phyloP scores from a whole-genome alignment of 495 filamentous ascomycete genomes.

The Pyrenula aspistea region DNA sequence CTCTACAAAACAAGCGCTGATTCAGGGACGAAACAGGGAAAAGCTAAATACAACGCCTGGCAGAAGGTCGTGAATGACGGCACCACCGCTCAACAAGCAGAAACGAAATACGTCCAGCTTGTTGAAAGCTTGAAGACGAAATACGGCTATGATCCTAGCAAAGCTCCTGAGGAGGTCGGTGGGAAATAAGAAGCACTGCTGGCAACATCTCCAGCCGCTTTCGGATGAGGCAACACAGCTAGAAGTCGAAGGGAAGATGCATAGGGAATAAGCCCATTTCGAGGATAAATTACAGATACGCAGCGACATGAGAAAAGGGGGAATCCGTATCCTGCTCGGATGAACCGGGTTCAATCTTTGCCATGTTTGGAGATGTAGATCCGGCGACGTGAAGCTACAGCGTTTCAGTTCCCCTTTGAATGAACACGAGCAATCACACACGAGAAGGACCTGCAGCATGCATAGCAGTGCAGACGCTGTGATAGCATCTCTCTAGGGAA shows the following conservation, averaged over 20 bases:
- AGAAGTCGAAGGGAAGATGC: background rate
- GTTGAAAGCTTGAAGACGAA: conserved; percentile 57
- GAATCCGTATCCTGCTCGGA: background rate
- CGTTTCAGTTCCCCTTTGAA: background rate
- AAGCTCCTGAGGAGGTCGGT: conserved; percentile 38
- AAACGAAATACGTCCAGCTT: conserved; percentile 63
- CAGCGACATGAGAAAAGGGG: background rate
- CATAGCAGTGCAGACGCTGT: background rate
- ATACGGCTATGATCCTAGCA: conserved; percentile 47
- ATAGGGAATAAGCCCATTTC: background rate
- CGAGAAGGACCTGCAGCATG: background rate
- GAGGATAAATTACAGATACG: background rate
- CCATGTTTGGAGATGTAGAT: no score
- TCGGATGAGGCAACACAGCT: background rate
- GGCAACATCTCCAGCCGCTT: background rate
- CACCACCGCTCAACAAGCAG: conserved; percentile 46
- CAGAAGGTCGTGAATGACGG: conserved; percentile 45
- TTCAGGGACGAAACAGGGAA: conserved; percentile 37
- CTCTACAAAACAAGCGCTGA: conserved; percentile 2
- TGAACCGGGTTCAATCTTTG: background rate
- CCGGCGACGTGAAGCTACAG: conserved; percentile 3
- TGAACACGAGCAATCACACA: conserved; percentile 10
- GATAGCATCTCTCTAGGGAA: no score
- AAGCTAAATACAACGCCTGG: conserved; percentile 72
- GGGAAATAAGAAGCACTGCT: background rate